Evolutionary conservation across 495 filamentous ascomycete species (phyloP).

Genomic region (Bryoglossum gracile): DNA sequence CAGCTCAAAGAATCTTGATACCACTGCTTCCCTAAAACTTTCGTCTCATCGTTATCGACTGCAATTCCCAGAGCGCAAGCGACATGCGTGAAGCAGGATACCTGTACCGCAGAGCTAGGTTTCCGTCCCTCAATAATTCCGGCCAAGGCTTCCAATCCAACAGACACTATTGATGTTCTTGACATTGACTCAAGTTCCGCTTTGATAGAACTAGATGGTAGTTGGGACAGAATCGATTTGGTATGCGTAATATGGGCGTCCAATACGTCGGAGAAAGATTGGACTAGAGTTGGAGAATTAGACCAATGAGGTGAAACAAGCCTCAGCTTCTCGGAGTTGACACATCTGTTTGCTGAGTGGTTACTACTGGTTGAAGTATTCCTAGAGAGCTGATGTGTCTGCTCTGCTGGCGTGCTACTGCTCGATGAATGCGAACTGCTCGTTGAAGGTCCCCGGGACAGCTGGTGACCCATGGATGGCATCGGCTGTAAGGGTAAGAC

Average conservation of each 20-base stretch:
- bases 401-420: not conserved
- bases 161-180: slow-evolving; percentile 16
- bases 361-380: not conserved
- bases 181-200: slow-evolving; percentile 20
- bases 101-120: slow-evolving; percentile 17
- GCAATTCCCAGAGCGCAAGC: slow-evolving; percentile 21
- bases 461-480: not conserved
- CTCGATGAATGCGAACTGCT: too few relatives aligned
- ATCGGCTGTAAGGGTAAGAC: not conserved
- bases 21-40: slow-evolving; percentile 13
- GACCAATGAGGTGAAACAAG: slow-evolving; percentile 12
- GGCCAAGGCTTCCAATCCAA: slow-evolving; percentile 16
- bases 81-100: slow-evolving; percentile 23
- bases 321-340: slow-evolving; percentile 3
- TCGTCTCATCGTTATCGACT: slow-evolving; percentile 7
- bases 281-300: slow-evolving; percentile 5
- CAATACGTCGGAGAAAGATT: slow-evolving; percentile 20
- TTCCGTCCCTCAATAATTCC: slow-evolving; percentile 20
- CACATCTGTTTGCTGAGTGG: slow-evolving; percentile 4
- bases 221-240: slow-evolving; percentile 4
- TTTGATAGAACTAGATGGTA: slow-evolving; percentile 8
- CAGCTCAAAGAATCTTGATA: slow-evolving; percentile 17
- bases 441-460: too few relatives aligned
- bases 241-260: slow-evolving; percentile 22
- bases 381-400: too few relatives aligned